Evolutionary conservation across 176 grass and related monocot genomes (phyloP).

Genomic region (Hordeum vulgare): MorexV3_pseudomolecules_assembly NC_058521.1:568720408-568720907

Average conservation of each 20-base stretch:
- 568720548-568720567: slow-evolving; percentile 47
- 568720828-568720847: slow-evolving; percentile 84
- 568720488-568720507: slow-evolving; percentile 61
- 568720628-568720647: slow-evolving; percentile 9
- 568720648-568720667: slow-evolving; percentile 23
- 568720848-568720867: slow-evolving; percentile 88
- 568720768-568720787: slow-evolving; percentile 46
- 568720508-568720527: slow-evolving; percentile 38
- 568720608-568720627: background rate
- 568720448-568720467: slow-evolving; percentile 84
- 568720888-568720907: slow-evolving; percentile 47
- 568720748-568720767: slow-evolving; percentile 82
- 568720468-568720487: slow-evolving; percentile 71
- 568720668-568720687: slow-evolving; percentile 24
- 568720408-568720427: slow-evolving; percentile 49
- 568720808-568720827: slow-evolving; percentile 59
- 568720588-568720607: slow-evolving; percentile 53
- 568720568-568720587: slow-evolving; percentile 36
- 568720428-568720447: slow-evolving; percentile 46
- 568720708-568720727: slow-evolving; percentile 48
- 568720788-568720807: slow-evolving; percentile 20
- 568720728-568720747: slow-evolving; percentile 61
- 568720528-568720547: slow-evolving; percentile 69
- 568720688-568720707: slow-evolving; percentile 40
- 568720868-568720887: slow-evolving; percentile 56